Percentiles rank a stretch among this genome's conserved stretches.
Evolutionary conservation across 495 filamentous ascomycete species (phyloP).

Genomic region (Daldinia caldariorum): DNA sequence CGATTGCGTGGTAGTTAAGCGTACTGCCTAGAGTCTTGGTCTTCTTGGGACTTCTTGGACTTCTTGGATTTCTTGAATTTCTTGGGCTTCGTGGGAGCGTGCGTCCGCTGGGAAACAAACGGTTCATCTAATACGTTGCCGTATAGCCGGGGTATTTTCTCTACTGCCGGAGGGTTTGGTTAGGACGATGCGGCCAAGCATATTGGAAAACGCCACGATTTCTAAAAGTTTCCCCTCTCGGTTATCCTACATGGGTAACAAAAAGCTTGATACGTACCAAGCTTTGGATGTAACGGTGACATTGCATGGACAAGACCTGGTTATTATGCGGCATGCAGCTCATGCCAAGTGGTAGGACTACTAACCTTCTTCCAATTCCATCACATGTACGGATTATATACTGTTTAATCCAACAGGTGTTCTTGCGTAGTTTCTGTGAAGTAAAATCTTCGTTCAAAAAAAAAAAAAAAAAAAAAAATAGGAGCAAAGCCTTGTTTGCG

Average conservation of each 20-base stretch:
- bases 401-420: not conserved
- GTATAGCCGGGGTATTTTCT: conserved; percentile 33
- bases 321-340: conserved; percentile 10
- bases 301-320: conserved; percentile 36
- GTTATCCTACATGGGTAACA: conserved; percentile 24
- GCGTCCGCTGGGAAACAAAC: conserved; percentile 9
- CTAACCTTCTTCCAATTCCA: conserved; percentile 5
- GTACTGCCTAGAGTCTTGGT: not conserved
- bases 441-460: not conserved
- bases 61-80: too few species aligned
- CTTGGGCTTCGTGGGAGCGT: not conserved
- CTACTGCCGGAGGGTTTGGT: conserved; percentile 34
- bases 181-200: conserved; percentile 40
- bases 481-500: conserved; percentile 21
- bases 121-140: conserved; percentile 2
- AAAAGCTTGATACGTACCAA: conserved; percentile 45
- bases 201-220: conserved; percentile 13
- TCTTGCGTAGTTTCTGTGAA: not conserved
- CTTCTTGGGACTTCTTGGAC: not conserved
- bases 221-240: conserved; percentile 39
- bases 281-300: conserved; percentile 37
- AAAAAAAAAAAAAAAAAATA: conserved; percentile 38
- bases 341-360: conserved; percentile 25
- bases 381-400: conserved; percentile 6
- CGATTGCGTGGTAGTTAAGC: not conserved